Evolutionary conservation across 73 alveolate genomes (phyloP).

Genomic region (Paraurostyla sp.): DNA sequence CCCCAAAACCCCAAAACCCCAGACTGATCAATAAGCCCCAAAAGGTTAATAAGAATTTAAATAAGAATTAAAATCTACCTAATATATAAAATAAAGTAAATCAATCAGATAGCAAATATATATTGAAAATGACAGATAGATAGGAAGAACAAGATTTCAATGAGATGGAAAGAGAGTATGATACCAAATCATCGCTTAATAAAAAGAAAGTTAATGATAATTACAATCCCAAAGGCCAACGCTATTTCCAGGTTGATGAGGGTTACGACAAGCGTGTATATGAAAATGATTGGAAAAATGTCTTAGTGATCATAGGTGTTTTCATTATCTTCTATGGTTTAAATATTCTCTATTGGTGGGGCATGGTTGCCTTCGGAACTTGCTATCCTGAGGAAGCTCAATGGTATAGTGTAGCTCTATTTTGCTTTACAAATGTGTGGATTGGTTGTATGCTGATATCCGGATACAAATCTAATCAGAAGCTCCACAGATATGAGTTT

Average conservation of each 20-base stretch:
- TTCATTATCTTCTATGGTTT: constrained; percentile 40
- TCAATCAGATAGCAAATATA: too few relatives aligned
- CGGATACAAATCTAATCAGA: constrained; percentile 29
- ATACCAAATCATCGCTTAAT: too few relatives aligned
- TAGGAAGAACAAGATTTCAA: not conserved
- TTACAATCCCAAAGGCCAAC: not conserved
- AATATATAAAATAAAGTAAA: not conserved
- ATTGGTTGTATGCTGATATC: constrained; percentile 9
- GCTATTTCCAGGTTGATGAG: constrained; percentile 70
- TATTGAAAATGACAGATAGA: not conserved
- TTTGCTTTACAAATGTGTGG: constrained; percentile 1
- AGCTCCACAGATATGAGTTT: constrained; percentile 31
- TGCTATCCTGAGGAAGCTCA: constrained; percentile 15
- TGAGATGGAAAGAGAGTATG: not conserved
- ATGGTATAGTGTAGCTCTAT: constrained; percentile 30
- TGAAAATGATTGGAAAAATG: constrained; percentile 58
- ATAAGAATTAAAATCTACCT: not conserved
- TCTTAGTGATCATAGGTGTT: constrained; percentile 28
- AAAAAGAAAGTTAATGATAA: not conserved
- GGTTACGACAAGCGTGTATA: constrained; percentile 72
- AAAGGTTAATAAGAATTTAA: not conserved
- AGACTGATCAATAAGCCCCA: not conserved
- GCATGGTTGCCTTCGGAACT: constrained; percentile 53
- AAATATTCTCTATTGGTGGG: constrained; percentile 61
- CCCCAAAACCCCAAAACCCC: constrained; percentile 39